Base-by-base conservation (phyloP, 163 green algal genomes). In the Volvox carteri region DNA sequence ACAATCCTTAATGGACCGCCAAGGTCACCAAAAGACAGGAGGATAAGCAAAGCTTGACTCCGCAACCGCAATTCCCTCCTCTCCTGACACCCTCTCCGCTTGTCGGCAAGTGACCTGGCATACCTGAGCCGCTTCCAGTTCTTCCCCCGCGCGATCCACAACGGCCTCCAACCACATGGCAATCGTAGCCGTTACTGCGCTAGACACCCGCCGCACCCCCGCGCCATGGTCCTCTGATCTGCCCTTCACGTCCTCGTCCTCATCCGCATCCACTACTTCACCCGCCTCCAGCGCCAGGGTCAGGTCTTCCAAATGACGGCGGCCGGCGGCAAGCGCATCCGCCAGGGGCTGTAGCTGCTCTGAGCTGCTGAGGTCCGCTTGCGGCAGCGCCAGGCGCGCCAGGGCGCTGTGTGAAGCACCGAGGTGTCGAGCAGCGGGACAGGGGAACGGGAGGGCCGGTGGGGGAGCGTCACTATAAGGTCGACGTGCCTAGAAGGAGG, bases 51-150 rank as follows among this genome's bases (percentile, higher is more conserved):
- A n/a, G n/a, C n/a, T n/a, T n/a, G n/a, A n/a, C n/a, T n/a, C n/a
- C n/a, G n/a, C n/a, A n/a, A n/a, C n/a, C n/a, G n/a, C n/a, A n/a
- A n/a, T n/a, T n/a, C n/a, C n/a, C n/a, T n/a, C n/a, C n/a, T n/a
- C n/a, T n/a, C n/a, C n/a, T n/a, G n/a, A n/a, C n/a, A n/a, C n/a
- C n/a, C n/a, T n/a, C n/a, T n/a, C n/a, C n/a, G n/a, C n/a, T n/a
- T n/a, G n/a, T n/a, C n/a, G n/a, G n/a, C n/a, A n/a, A n/a, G n/a
- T n/a, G n/a, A n/a, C n/a, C n/a, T n/a, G n/a, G n/a, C 80, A 12
- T 62, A 87, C 80, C 80, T 87, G 44, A 5, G 80, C 80, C 16
- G 42, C 14, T 2, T 37, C 80, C 62, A 87, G 60, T 62, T 87
- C 62, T 44, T 72, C 58, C 16, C 44, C 42, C 30, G 44, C 62